These are phyloP conservation scores for Neurospora sp. DNA, from an alignment of 495 filamentous ascomycete species.

Conservation along the genomic window DNA sequence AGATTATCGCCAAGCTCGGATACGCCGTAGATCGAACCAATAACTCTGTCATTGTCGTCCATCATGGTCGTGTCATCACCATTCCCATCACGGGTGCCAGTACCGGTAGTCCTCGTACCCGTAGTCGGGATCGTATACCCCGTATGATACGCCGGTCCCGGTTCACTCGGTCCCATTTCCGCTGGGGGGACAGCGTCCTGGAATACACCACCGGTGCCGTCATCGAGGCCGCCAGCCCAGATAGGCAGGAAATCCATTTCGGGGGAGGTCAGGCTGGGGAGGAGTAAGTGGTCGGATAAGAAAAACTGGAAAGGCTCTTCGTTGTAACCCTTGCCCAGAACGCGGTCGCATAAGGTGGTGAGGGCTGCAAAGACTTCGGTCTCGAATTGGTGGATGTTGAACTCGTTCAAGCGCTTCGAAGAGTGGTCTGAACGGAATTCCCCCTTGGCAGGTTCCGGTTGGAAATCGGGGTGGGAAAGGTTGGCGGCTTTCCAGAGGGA, in stretches of 20 bases:
- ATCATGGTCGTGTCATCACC: not conserved
- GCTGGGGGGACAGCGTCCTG: constrained; percentile 27
- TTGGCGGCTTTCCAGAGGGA: not conserved
- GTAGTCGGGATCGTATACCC: constrained; percentile 22
- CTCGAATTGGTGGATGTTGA: not conserved
- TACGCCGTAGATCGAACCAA: constrained; percentile 4
- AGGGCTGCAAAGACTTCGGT: not conserved
- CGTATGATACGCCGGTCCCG: constrained; percentile 35
- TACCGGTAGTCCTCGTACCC: not conserved
- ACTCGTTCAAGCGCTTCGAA: not conserved
- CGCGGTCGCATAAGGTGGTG: not conserved
- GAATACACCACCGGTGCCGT: constrained; percentile 37
- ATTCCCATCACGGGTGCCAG: not conserved
- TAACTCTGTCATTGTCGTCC: not conserved
- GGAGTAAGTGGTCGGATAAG: constrained; percentile 19
- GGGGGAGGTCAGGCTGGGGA: constrained; percentile 22
- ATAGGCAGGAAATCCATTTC: constrained; percentile 35
- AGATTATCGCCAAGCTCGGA: constrained; percentile 15
- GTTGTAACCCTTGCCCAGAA: not conserved
- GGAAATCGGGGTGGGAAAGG: not conserved
- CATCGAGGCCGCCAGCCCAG: constrained; percentile 37
- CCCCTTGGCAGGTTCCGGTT: not conserved
- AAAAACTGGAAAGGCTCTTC: constrained; percentile 12
- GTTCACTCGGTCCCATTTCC: constrained; percentile 30
- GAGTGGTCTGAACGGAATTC: too few species aligned